Evolutionary conservation across 441 rosid genomes (phyloP), one percentile per base, ranked within the genome.

Genomic region (Capsella rubella): DNA sequence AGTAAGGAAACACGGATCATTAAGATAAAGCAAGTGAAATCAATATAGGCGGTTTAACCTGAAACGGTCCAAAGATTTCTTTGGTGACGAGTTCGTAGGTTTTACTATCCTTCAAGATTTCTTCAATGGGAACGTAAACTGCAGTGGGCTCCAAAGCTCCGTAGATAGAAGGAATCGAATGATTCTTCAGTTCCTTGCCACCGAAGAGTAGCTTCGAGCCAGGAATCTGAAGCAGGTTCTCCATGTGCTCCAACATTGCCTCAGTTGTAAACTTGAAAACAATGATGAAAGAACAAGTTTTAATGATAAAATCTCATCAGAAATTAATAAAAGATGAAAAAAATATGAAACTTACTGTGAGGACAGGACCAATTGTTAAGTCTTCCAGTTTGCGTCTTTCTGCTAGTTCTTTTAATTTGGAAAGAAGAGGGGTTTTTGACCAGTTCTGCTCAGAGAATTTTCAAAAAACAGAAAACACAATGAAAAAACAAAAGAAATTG

Each of bases 11-110:
- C 49, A 29, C 3, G 8, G 50, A 51, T 27, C 37, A 31, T 46
- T 58, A 11, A 50, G 8, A 46, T 31, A 40, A 18, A 51, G 53
- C 16, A 53, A 28, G 35, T 51, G 50, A 56, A 55, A 51, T 25
- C 13, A 3, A 34, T 57, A 57, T 40, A 42, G 0, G 6, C 16
- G 21, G 39, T 39, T 12, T 47, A 76, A 92, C 99, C 99, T 95
- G 99, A 80, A 95, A 95, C 15, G 98, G 98, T 78, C 99, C 99
- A 52, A 95, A 95, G 61, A 95, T 87, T 81, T 95, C 98, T 74
- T 80, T 86, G 0, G 90, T 95, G 42, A 91, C 99, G 43, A 95
- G 90, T 75, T 86, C 90, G 51, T 79, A 95, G 71, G 87, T 84
- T 47, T 70, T 61, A 47, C 54, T 76, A 15, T 83, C 95, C 78